Base-by-base conservation (phyloP, 768 basidiomycete genomes). In the Strobilomyces echinocephalus region DNA sequence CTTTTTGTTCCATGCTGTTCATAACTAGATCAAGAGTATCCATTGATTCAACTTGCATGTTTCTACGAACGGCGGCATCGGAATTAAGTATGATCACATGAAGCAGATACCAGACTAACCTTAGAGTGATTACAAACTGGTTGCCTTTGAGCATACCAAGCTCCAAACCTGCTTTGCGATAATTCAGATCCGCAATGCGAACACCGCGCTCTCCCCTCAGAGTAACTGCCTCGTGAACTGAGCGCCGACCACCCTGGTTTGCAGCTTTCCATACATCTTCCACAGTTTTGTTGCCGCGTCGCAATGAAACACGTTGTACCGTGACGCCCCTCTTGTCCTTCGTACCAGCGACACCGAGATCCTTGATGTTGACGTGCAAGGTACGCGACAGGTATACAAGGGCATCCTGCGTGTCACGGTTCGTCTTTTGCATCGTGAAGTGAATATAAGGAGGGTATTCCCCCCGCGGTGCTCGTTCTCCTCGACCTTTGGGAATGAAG, bases 321-420 rank as follows among this genome's bases (percentile, higher is more conserved):
- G 97, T 98, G 15, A 98, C 92, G 0, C 93, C 97, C 33, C 97
- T 88, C 67, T 98, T 99, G 72, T 99, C 97, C 67, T 99, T 99
- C 8, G 97, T 99, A 0, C 97, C 97, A 4, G 94, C 91, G 24
- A 94, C 88, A 21, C 85, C 83, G 8, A 99, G 76, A 63, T 95
- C 91, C 70, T 88, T 93, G 46, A 83, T 68, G 21, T 76, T 82
- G 54, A 85, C 83, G 56, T 87, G 85, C n/a, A 97, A 75, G 30
- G 79, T 76, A 14, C 93, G 84, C 16, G 90, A 77, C 31, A 99
- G 73, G 61, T 95, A 78, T 1, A 82, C 77, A 20, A 99, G 81
- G 2, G 91, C 92, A 64, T 98, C 97, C 65, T 97, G 94, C 4
- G 93, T 97, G 65, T 99, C 97, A 41, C 97, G 85, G 66, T 99